Base-by-base conservation (phyloP, 805 yeast genomes). In the Gaillardinia entomophila region DNA sequence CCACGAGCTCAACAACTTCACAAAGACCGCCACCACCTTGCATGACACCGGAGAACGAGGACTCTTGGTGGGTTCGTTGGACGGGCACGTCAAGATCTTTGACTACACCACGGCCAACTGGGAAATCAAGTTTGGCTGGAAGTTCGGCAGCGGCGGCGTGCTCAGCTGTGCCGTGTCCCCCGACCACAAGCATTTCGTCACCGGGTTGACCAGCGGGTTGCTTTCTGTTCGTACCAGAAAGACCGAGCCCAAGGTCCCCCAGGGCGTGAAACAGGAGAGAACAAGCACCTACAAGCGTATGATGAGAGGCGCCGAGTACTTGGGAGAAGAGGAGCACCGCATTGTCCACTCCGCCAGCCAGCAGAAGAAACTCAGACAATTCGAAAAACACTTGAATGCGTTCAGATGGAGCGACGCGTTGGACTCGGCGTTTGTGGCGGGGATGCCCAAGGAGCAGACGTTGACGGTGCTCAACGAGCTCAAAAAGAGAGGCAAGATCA, bases 41-140 rank as follows among this genome's bases (percentile, higher is more conserved):
- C 79, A 83, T 32, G 63, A 73, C 44, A 81, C 90, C 7, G 82
- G 81, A 19, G 85, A 77, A 41, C 65, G 77, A 31, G 90, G 92
- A n/a, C 65, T 92, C 28, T 63, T 92, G 19, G 97, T 95, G 2
- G 97, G 97, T 12, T 88, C 97, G 0, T 67, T 92, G 36, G 98
- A 92, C 60, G 98, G 98, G 14, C 98, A 92, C 58, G 96, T 92
- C 38, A 92, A 92, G 59, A 89, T 89, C 28, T 86, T 90, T 55
- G 97, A 89, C 57, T 75, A 85, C 24, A 61, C 73, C 17, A 73
- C 81, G 15, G 51, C 74, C 26, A 73, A 75, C 46, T 89, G 90
- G 86, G 83, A 82, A 39, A 96, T 90, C 39, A 85, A 82, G 55
- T 90, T 88, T 54, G 97, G 97, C 30, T 90, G 97, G 97, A 90